Evolutionary conservation across 2,329 filamentous ascomycete species (phyloP), one percentile per base, ranked within the genome.

Genomic region (Aschersonia sp.): DNA sequence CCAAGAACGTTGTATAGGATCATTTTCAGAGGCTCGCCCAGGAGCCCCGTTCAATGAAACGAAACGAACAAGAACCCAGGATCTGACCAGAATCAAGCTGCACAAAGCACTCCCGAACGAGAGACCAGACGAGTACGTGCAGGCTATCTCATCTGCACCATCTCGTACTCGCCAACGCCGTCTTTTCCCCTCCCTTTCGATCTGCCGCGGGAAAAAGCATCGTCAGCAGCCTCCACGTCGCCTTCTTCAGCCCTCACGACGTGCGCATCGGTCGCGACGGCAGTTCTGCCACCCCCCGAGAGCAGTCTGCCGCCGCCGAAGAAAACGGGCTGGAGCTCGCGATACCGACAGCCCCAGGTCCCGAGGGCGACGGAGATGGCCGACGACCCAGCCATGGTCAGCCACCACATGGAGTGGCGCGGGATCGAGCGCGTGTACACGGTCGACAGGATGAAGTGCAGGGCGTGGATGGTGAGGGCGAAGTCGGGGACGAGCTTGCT

Each of bases 401-500:
- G 70, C 91, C 92, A 98, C 92, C 92, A 98, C 58, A 94, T 83
- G 53, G 80, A 67, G 62, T 91, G 82, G 7, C 75, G 73, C 1
- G 92, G 92, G 31, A 97, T 61, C 7, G 78, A 75, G 58, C 80
- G 80, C 3, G 85, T 83, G 65, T 94, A 95, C 35, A 95, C 63
- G 28, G 81, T 82, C 31, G 86, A 85, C 57, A 87, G 65, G 57
- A 92, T 53, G 47, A 95, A 76, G 62, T 95, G 86, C 42, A 95
- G 70, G 62, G 85, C 77, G 68, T 94, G 88, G 20, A 96, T 77
- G 2, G 91, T 95, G 30, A 96, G 71, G 32, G 88, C 86, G 63
- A 97, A 98, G 67, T 98, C 92, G 55, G 88, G 88, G 46, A 97
- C 85, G 51, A 97, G 84, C 65, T 97, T 97, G 45, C 85, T 92